Evolutionary conservation across 176 grass and related monocot genomes (phyloP), one percentile per base, ranked within the genome.

Genomic region (Oryza rufipogon): DNA sequence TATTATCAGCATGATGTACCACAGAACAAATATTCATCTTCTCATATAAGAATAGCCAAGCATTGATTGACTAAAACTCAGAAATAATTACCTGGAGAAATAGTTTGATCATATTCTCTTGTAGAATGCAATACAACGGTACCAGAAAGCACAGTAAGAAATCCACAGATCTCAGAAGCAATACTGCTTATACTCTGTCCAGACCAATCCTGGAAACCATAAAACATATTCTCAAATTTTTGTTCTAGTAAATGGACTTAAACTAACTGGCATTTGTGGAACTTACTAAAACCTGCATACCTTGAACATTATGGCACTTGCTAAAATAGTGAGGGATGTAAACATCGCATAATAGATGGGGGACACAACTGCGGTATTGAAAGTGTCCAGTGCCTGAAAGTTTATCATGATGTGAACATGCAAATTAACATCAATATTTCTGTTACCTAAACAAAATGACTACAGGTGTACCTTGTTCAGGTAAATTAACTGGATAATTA

Each of bases 251-350:
- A 71, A 63, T 63, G 4, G 1, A 52, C 20, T 58, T 25, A 25
- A 44, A 23, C 39, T 58, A 23, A 25, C 75, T 0, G 15, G 11
- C 16, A 17, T 64, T 73, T 17, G 64, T 25, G 22, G n/a, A 63
- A 63, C 58, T 68, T 68, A 11, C 13, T 16, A 5, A 8, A 69
- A 80, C 1, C n/a, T 33, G 33, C 34, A 86, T 86, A 96, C 96
- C 96, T 92, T 96, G 86, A 99, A 99, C 96, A 99, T 99, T 87
- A 99, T 99, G 68, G 89, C 96, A 74, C 96, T 99, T 86, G 96
- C 96, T 75, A 99, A 81, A 80, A 96, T 96, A 41, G 96, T 99
- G 46, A 99, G 86, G 66, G 93, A 96, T 52, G 96, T 99, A 75
- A 99, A 99, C 96, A 99, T 92, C 75, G 93, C 93, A 84, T 94